These are phyloP conservation scores for Fusarium transvaalense DNA, from an alignment of 2,329 filamentous ascomycete genomes.

Conservation along the genomic window DNA sequence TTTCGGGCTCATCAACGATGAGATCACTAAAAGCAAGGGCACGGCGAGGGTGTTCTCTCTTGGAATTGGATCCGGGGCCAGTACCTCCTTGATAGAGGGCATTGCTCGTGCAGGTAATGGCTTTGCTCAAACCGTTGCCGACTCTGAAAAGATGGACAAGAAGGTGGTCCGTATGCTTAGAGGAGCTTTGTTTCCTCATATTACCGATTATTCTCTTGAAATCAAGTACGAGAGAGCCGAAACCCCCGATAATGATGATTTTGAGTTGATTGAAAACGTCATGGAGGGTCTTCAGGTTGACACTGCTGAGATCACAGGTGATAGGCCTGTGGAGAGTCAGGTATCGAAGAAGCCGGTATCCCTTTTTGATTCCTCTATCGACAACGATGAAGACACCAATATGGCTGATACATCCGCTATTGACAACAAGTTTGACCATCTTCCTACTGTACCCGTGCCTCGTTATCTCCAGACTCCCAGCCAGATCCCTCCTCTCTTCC, in stretches of 20 bases:
- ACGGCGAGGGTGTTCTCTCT: conserved; percentile 66
- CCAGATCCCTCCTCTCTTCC: conserved; percentile 72
- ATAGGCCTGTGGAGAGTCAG: conserved; percentile 15
- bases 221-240: conserved; percentile 64
- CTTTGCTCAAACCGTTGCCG: conserved; percentile 71
- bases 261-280: conserved; percentile 72
- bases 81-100: conserved; percentile 66
- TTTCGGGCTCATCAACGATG: conserved; percentile 59
- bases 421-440: conserved; percentile 59
- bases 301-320: conserved; percentile 20
- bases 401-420: conserved; percentile 41
- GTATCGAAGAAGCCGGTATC: conserved; percentile 63
- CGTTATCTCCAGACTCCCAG: conserved; percentile 73
- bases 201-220: conserved; percentile 73
- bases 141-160: conserved; percentile 74
- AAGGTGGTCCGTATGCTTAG: conserved; percentile 82
- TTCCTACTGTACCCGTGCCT: conserved; percentile 66
- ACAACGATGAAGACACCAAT: conserved; percentile 57
- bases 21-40: conserved; percentile 56
- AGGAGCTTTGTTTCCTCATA: conserved; percentile 74
- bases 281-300: conserved; percentile 61
- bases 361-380: conserved; percentile 66
- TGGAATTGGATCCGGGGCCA: conserved; percentile 65
- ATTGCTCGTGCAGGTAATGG: conserved; percentile 67
- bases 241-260: conserved; percentile 61